These are phyloP conservation scores for Phytophthora pinifolia DNA, from an alignment of 352 stramenopile genomes.

Conservation along the genomic window DNA sequence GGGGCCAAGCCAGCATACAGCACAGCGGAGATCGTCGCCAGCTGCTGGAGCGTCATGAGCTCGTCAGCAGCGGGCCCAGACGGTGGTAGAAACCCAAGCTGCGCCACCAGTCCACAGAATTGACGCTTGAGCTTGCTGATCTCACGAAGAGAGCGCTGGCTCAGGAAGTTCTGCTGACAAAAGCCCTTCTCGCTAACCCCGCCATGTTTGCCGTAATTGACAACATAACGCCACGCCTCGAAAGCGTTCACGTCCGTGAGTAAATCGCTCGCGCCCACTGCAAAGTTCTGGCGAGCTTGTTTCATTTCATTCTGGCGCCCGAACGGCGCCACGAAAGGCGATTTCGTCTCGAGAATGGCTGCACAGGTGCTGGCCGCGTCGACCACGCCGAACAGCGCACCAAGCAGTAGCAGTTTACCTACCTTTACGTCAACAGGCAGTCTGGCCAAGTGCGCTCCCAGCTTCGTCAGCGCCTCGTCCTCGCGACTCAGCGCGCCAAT, in stretches of 20 bases:
- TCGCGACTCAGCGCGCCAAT: constrained; percentile 81
- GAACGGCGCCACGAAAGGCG: constrained; percentile 80
- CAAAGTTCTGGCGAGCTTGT: constrained; percentile 55
- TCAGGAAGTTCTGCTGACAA: constrained; percentile 71
- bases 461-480: constrained; percentile 87
- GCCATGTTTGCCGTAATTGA: constrained; percentile 16
- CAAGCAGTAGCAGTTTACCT: constrained; percentile 97
- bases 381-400: constrained; percentile 92
- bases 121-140: constrained; percentile 78
- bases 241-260: constrained; percentile 83
- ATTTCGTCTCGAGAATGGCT: constrained; percentile 77
- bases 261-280: constrained; percentile 62
- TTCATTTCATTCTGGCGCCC: constrained; percentile 73
- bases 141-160: constrained; percentile 52
- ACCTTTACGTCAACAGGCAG: constrained; percentile 97
- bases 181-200: constrained; percentile 52
- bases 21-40: constrained; percentile 63
- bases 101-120: constrained; percentile 61
- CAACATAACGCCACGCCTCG: constrained; percentile 52
- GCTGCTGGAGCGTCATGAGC: constrained; percentile 46
- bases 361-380: constrained; percentile 69
- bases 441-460: constrained; percentile 92
- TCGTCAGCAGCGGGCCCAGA: constrained; percentile 6
- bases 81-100: constrained; percentile 61
- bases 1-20: constrained; percentile 89